Conservation (phyloP, 108 stramenopile species). For the Fragilaria radians region DNA sequence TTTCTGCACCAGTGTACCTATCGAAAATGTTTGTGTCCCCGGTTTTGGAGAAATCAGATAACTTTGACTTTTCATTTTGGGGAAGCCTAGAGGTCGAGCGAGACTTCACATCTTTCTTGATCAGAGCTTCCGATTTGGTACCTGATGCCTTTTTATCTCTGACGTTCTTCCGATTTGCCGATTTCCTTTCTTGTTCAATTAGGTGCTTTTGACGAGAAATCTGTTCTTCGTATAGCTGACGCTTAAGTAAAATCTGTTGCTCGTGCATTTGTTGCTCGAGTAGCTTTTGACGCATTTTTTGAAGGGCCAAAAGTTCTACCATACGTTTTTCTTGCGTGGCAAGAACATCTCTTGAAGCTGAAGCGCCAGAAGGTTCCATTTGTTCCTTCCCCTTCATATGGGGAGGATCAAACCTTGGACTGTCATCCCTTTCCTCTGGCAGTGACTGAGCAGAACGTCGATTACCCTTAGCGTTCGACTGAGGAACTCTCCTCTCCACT, state of each 20-base stretch:
- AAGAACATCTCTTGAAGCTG: neutral
- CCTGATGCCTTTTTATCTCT: too few species aligned
- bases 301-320: neutral
- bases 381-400: too few species aligned
- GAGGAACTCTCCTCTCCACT: too few species aligned
- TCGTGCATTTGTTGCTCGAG: neutral
- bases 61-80: too few species aligned
- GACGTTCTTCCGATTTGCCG: neutral
- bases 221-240: neutral
- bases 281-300: neutral
- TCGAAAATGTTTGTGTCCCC: neutral
- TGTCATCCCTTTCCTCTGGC: too few species aligned
- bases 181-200: neutral
- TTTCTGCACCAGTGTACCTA: neutral
- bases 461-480: too few species aligned
- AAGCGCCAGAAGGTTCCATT: too few species aligned
- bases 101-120: neutral
- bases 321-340: neutral
- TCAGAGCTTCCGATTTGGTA: neutral
- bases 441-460: too few species aligned
- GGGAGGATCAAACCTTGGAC: too few species aligned
- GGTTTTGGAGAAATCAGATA: neutral
- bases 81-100: too few species aligned
- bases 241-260: neutral
- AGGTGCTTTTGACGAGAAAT: neutral